These are phyloP conservation scores for Lichina pygmaea DNA, from an alignment of 495 filamentous ascomycete species.

Conservation along the genomic window DNA sequence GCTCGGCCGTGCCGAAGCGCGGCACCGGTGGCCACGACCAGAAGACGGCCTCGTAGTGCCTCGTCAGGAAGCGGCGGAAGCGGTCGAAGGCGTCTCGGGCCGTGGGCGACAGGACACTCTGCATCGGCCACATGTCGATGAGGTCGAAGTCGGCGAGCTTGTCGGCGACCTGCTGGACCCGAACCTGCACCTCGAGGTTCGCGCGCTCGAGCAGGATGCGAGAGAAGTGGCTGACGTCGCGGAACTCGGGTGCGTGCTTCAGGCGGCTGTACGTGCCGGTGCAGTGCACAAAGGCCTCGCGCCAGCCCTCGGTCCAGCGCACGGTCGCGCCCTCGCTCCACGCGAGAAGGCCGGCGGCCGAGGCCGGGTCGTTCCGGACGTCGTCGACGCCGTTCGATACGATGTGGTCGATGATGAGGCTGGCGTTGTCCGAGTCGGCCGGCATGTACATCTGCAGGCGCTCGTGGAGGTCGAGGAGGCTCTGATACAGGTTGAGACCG, in stretches of 20 bases:
- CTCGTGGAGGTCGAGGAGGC: conserved; percentile 26
- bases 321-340: conserved; percentile 35
- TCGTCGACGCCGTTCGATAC: conserved; percentile 30
- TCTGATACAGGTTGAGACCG: conserved; percentile 28
- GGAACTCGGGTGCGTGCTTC: conserved; percentile 27
- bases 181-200: conserved; percentile 32
- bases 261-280: conserved; percentile 30
- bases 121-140: conserved; percentile 30
- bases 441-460: conserved; percentile 26
- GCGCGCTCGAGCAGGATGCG: conserved; percentile 34
- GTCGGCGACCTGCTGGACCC: conserved; percentile 30
- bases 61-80: conserved; percentile 25
- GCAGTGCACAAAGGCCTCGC: conserved; percentile 39
- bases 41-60: conserved; percentile 24
- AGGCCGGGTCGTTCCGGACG: conserved; percentile 30
- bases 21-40: conserved; percentile 27
- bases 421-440: conserved; percentile 12
- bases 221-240: conserved; percentile 29
- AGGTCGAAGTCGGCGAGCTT: conserved; percentile 31
- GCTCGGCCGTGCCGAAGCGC: conserved; percentile 15
- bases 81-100: conserved; percentile 23
- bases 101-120: conserved; percentile 9
- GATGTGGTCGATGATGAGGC: conserved; percentile 28
- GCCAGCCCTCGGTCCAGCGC: conserved; percentile 36
- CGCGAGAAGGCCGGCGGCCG: conserved; percentile 31